phyloP scores from a whole-genome alignment of 2,329 filamentous ascomycete species.

The Chrysoporthe deuterocubensis region DNA sequence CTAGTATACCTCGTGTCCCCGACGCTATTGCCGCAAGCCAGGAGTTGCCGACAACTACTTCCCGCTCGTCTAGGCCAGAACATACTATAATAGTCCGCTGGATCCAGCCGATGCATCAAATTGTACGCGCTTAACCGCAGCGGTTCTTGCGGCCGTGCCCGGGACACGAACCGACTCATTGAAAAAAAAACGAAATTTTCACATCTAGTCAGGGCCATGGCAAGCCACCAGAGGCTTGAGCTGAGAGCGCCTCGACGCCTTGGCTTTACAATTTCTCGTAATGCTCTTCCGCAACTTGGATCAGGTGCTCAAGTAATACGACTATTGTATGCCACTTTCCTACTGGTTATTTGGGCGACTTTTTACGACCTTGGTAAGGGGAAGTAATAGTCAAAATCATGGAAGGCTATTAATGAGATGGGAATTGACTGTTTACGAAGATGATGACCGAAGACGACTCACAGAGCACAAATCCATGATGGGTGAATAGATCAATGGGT shows the following conservation, averaged over 20 bases:
- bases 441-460: not conserved
- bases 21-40: not conserved
- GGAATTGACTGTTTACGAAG: not conserved
- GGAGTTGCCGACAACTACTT: not conserved
- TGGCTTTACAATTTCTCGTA: not conserved
- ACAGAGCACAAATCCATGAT: not conserved
- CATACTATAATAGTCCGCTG: not conserved
- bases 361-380: not conserved
- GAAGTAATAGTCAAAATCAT: not conserved
- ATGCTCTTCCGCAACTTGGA: not conserved
- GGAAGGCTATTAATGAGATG: not conserved
- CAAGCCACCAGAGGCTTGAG: constrained; percentile 1
- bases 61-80: not conserved
- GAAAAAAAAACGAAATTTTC: not conserved
- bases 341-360: not conserved
- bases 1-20: constrained; percentile 1
- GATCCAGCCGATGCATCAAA: not conserved
- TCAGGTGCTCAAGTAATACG: not conserved
- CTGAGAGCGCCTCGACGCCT: constrained; percentile 4
- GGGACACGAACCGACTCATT: not conserved
- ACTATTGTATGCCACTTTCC: not conserved
- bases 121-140: not conserved
- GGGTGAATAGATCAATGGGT: not conserved
- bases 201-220: not conserved
- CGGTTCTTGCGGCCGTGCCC: not conserved